These are phyloP conservation scores for Lablab purpureus DNA, from an alignment of 306 rosid species.

Conservation along the genomic window DNA sequence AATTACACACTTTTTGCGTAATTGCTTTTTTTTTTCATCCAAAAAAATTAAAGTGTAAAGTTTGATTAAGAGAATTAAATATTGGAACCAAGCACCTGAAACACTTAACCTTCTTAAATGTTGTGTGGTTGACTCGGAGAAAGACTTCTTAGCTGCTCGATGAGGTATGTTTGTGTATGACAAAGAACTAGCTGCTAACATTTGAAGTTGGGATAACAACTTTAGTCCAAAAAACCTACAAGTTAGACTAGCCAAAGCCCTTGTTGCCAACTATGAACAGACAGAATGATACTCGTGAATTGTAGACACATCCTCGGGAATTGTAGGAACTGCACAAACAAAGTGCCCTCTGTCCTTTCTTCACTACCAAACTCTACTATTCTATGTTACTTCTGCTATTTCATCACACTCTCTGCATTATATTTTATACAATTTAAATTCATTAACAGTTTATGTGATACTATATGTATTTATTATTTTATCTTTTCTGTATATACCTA, in stretches of 20 bases:
- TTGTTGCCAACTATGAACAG: conserved; percentile 58
- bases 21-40: too few relatives aligned
- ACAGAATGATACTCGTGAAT: conserved; percentile 64
- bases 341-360: conserved; percentile 47
- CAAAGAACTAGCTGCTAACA: conserved; percentile 38
- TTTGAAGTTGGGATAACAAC: not conserved
- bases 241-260: conserved; percentile 55
- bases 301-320: conserved; percentile 60
- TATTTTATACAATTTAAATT: too few relatives aligned
- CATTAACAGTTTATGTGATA: too few relatives aligned
- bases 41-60: too few relatives aligned
- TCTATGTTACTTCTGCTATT: too few relatives aligned
- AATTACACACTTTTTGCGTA: too few relatives aligned
- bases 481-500: not conserved
- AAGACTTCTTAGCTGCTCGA: conserved; percentile 37
- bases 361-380: not conserved
- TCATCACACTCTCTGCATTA: too few relatives aligned
- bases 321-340: conserved; percentile 56
- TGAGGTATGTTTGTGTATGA: not conserved
- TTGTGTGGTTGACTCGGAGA: not conserved
- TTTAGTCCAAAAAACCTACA: conserved; percentile 52
- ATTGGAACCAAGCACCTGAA: too few relatives aligned
- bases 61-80: too few relatives aligned
- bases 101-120: not conserved
- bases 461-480: not conserved